Evolutionary conservation across 495 filamentous ascomycete species (phyloP).

Genomic region (Lophiotrema nucula): DNA sequence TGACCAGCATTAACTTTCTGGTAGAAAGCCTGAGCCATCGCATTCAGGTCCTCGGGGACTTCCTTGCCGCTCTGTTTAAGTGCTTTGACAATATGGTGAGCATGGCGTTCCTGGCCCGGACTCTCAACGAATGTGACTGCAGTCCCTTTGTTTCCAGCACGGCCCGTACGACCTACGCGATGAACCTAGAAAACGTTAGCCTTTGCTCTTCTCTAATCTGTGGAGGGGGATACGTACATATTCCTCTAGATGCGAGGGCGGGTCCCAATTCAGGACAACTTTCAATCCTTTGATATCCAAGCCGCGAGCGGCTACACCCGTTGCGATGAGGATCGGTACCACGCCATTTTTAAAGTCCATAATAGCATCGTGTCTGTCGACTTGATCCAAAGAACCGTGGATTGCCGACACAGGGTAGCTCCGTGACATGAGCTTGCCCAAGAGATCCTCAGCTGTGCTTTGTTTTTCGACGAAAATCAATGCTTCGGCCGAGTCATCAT

Average conservation of each 20-base stretch:
- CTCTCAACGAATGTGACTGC: slow-evolving; percentile 90
- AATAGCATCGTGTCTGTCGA: slow-evolving; percentile 92
- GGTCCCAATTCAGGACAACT: slow-evolving; percentile 95
- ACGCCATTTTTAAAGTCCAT: slow-evolving; percentile 91
- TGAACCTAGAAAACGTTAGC: too few species aligned
- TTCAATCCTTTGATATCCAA: slow-evolving; percentile 96
- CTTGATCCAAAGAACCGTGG: slow-evolving; percentile 93
- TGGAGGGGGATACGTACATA: too few species aligned
- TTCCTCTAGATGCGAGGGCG: slow-evolving; percentile 94
- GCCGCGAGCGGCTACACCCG: slow-evolving; percentile 92
- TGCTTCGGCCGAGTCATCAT: slow-evolving; percentile 83
- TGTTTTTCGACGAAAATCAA: slow-evolving; percentile 95
- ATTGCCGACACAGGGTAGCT: slow-evolving; percentile 96
- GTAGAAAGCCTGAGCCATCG: slow-evolving; percentile 64
- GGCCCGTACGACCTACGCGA: slow-evolving; percentile 87
- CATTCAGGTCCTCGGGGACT: slow-evolving; percentile 69
- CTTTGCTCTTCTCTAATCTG: too few species aligned
- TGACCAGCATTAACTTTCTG: slow-evolving; percentile 92
- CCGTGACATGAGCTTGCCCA: slow-evolving; percentile 79
- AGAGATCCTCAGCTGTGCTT: slow-evolving; percentile 83
- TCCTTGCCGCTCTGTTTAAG: slow-evolving; percentile 85
- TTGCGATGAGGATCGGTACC: slow-evolving; percentile 87
- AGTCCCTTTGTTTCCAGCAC: slow-evolving; percentile 91
- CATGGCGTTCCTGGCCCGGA: slow-evolving; percentile 82
- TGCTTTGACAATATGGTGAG: slow-evolving; percentile 87